These are phyloP conservation scores for Toxicodendron radicans DNA, from an alignment of 345 rosid species.

Conservation along the genomic window DNA sequence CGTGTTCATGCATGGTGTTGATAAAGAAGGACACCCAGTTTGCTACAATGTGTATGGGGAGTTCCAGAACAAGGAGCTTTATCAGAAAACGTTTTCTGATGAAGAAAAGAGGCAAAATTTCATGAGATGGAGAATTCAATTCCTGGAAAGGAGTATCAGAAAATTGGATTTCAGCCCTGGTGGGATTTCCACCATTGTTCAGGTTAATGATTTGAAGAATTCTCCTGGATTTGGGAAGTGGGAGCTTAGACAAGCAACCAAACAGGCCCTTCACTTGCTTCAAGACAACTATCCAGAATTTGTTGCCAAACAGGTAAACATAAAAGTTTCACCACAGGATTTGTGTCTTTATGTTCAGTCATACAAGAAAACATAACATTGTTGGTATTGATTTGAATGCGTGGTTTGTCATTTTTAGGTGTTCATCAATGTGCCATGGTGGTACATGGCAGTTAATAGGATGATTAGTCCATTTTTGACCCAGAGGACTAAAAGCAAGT, in stretches of 20 bases:
- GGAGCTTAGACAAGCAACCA: conserved; percentile 66
- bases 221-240: conserved; percentile 65
- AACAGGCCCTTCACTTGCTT: conserved; percentile 60
- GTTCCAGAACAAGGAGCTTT: conserved; percentile 68
- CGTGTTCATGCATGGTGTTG: conserved; percentile 72
- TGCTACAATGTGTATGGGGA: conserved; percentile 80
- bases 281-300: conserved; percentile 69
- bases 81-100: conserved; percentile 55
- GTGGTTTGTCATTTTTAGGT: conserved; percentile 34
- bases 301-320: conserved; percentile 55
- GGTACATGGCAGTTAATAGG: conserved; percentile 82
- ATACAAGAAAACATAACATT: background rate
- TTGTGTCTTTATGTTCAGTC: background rate
- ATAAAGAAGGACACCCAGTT: conserved; percentile 77
- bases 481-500: conserved; percentile 87
- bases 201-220: conserved; percentile 76
- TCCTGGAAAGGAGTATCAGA: conserved; percentile 71
- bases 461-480: conserved; percentile 83
- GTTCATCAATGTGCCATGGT: conserved; percentile 94
- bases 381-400: background rate
- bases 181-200: conserved; percentile 60
- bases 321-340: background rate
- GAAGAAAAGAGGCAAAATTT: conserved; percentile 70
- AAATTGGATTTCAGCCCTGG: conserved; percentile 66
- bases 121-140: conserved; percentile 79